Evolutionary conservation across 257 asterid species (phyloP), one percentile per base, ranked within the genome.

Genomic region (Apocynum venetum): DNA sequence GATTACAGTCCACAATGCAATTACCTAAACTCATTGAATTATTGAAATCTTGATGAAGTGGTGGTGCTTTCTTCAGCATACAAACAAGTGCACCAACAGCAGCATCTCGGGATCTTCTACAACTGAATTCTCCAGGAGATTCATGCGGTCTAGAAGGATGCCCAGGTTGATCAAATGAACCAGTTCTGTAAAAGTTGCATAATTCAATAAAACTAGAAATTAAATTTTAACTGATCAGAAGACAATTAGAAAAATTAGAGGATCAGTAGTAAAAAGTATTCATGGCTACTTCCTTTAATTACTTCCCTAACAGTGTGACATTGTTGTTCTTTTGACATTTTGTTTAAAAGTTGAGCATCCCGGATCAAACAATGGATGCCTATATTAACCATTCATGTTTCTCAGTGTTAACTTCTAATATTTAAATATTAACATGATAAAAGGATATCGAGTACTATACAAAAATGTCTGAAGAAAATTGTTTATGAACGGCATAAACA

Each of bases 61-160:
- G 94, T 8, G 96, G 89, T 1, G 98, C 97, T 81, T 86, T 90
- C 76, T 85, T 87, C 84, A 93, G 90, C 97, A 91, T 86, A 36
- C 63, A 79, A 79, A 93, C 84, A 38, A 93, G 89, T 61, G 90
- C 92, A 74, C 94, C 96, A 5, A 88, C 96, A 63, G 94, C 91
- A 72, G 91, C 91, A 71, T 84, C 95, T 80, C 90, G 89, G 53
- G 97, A 88, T 79, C 79, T 87, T 80, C 81, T 88, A 43, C 48
- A 44, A 10, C 77, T 72, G 52, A 64, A 70, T 71, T 53, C 56
- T 53, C 78, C 89, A 72, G 83, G 80, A 60, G 76, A 81, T 76
- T 89, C 95, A 13, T 82, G 77, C 44, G 78, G 82, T 25, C 68
- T 75, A 8, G 76, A 75, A 12, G 84, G 82, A 73, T 75, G 80